phyloP scores from a whole-genome alignment of 345 rosid genomes.

The Geranium brycei region DNA sequence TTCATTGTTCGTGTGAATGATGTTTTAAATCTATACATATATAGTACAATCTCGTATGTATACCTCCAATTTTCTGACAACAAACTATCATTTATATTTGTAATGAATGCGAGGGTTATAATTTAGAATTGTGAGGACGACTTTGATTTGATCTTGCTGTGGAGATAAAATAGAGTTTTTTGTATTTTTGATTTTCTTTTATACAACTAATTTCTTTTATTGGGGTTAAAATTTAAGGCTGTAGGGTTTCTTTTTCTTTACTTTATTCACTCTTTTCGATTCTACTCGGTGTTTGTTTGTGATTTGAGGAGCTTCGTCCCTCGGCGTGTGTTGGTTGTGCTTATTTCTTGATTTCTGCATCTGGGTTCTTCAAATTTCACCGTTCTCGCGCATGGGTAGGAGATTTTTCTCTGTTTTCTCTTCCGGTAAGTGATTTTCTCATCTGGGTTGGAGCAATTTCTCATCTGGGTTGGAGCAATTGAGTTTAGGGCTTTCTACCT shows the following conservation, averaged over 20 bases:
- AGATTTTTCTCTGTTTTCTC: not conserved
- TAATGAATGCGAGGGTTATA: not conserved
- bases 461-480: not conserved
- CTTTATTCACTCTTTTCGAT: not conserved
- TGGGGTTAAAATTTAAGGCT: not conserved
- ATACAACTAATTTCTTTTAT: not conserved
- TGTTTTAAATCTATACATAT: not conserved
- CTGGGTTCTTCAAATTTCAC: not conserved
- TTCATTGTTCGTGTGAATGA: too few species aligned
- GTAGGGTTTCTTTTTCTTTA: slow-evolving; percentile 1
- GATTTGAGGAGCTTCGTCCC: not conserved
- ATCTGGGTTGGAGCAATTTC: not conserved
- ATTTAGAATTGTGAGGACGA: not conserved
- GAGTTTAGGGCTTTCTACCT: not conserved
- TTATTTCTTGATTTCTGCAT: not conserved
- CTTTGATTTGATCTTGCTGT: not conserved
- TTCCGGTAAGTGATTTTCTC: not conserved
- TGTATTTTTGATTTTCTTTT: not conserved
- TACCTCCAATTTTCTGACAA: not conserved
- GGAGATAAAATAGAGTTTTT: too few species aligned
- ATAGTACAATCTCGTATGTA: not conserved
- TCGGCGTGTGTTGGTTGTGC: not conserved
- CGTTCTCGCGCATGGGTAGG: not conserved
- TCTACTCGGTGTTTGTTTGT: not conserved
- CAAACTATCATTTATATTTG: not conserved